These are phyloP conservation scores for Euphorbia peplus DNA, from an alignment of 345 rosid species.

Conservation along the genomic window DNA sequence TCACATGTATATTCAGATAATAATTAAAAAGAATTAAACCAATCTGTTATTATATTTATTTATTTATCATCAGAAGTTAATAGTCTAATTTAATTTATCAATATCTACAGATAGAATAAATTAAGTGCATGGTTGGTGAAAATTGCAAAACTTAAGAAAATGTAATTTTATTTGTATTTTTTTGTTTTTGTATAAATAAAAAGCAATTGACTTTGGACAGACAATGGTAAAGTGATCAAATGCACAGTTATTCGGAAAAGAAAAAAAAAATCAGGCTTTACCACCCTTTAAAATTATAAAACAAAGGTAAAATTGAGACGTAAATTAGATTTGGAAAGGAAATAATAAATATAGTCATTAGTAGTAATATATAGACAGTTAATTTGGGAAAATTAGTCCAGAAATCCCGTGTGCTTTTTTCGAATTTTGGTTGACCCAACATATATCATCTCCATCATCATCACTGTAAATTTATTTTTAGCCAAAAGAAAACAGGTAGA, in stretches of 20 bases:
- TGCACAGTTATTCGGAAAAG: not conserved
- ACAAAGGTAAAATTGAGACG: no score
- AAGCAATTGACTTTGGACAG: not conserved
- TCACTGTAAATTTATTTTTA: not conserved
- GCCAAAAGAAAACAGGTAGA: not conserved
- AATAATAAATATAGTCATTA: not conserved
- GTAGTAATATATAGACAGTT: not conserved
- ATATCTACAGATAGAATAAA: no score
- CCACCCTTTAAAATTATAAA: no score
- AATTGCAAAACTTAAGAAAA: no score
- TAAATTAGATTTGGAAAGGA: not conserved
- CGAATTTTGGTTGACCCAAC: slow-evolving; percentile 53
- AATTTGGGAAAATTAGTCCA: not conserved
- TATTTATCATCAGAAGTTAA: no score
- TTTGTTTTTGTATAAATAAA: no score
- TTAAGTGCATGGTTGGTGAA: not conserved
- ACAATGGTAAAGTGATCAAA: not conserved
- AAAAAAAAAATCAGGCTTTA: not conserved
- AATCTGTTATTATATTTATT: no score
- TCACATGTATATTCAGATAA: no score
- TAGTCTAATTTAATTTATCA: no score
- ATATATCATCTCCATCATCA: not conserved
- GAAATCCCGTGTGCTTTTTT: slow-evolving; percentile 2
- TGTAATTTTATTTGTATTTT: no score
- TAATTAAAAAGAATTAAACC: no score